Percentiles rank a stretch among this genome's conserved stretches.
Evolutionary conservation across 495 filamentous ascomycete species (phyloP).

Genomic region (Penicillium taxi): DNA sequence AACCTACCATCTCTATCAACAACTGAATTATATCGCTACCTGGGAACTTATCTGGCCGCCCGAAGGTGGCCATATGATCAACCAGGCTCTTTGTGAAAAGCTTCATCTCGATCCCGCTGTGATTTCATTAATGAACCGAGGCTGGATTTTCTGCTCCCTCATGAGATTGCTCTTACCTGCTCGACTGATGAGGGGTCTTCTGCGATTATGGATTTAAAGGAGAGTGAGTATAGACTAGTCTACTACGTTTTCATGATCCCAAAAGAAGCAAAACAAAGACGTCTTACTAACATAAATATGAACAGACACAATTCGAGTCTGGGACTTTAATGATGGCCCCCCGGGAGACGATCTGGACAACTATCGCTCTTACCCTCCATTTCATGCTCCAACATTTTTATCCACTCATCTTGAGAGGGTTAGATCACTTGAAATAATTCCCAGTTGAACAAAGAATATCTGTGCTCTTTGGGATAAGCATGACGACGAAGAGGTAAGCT

Average conservation of each 20-base stretch:
- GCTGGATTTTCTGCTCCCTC: background rate
- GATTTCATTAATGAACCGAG: conserved; percentile 2
- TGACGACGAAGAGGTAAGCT: background rate
- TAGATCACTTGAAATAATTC: background rate
- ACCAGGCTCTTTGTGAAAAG: background rate
- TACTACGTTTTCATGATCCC: background rate
- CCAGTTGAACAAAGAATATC: background rate
- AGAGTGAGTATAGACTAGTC: background rate
- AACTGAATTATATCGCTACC: background rate
- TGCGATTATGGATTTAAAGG: background rate
- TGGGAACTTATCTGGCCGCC: background rate
- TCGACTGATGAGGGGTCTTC: background rate
- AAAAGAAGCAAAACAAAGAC: background rate
- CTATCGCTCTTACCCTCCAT: background rate
- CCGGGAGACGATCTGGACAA: background rate
- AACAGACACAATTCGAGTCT: background rate
- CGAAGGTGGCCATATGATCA: background rate
- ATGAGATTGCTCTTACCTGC: background rate
- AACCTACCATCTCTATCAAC: background rate
- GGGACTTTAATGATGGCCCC: background rate
- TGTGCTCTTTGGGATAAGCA: background rate
- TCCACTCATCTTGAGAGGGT: background rate
- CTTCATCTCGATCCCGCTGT: background rate
- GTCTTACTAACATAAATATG: background rate
- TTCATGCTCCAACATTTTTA: background rate